Evolutionary conservation across 805 yeast species (phyloP).

Genomic region (Cyberlindnera sargentensis): DNA sequence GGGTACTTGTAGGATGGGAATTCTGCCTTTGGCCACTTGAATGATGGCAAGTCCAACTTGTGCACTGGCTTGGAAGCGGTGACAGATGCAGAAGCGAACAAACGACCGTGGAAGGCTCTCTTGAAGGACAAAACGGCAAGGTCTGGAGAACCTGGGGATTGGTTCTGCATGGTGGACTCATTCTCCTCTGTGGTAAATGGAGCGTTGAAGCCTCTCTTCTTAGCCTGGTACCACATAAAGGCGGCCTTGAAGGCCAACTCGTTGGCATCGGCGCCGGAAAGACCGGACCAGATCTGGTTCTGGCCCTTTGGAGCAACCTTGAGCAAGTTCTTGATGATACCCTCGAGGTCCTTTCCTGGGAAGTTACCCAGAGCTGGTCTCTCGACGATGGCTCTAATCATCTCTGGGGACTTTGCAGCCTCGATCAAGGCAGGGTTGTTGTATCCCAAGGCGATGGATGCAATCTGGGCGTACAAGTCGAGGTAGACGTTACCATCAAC

Average conservation of each 20-base stretch:
- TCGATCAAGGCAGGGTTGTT: slow-evolving; percentile 71
- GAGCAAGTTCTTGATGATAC: slow-evolving; percentile 37
- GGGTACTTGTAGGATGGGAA: slow-evolving; percentile 86
- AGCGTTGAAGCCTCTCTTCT: slow-evolving; percentile 56
- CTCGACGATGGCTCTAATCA: slow-evolving; percentile 68
- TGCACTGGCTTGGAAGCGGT: slow-evolving; percentile 95
- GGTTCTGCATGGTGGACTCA: slow-evolving; percentile 67
- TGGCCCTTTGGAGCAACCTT: slow-evolving; percentile 77
- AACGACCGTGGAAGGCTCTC: slow-evolving; percentile 90
- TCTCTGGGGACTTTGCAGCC: slow-evolving; percentile 62
- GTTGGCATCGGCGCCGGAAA: slow-evolving; percentile 84
- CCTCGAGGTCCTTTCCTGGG: slow-evolving; percentile 63
- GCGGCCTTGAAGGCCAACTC: slow-evolving; percentile 88
- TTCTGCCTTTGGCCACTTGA: slow-evolving; percentile 95
- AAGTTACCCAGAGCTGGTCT: slow-evolving; percentile 84
- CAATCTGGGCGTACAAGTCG: slow-evolving; percentile 78
- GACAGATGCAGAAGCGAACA: slow-evolving; percentile 85
- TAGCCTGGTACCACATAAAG: slow-evolving; percentile 68
- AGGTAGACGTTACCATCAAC: slow-evolving; percentile 70
- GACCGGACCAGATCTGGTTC: slow-evolving; percentile 67
- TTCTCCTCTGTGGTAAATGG: slow-evolving; percentile 65
- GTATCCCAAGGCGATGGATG: slow-evolving; percentile 81
- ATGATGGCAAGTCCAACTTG: slow-evolving; percentile 87
- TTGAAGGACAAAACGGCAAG: slow-evolving; percentile 80
- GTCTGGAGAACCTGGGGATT: slow-evolving; percentile 85